Evolutionary conservation across 768 basidiomycete genomes (phyloP), one percentile per base, ranked within the genome.

Genomic region (Rhizopogon roseolus): DNA sequence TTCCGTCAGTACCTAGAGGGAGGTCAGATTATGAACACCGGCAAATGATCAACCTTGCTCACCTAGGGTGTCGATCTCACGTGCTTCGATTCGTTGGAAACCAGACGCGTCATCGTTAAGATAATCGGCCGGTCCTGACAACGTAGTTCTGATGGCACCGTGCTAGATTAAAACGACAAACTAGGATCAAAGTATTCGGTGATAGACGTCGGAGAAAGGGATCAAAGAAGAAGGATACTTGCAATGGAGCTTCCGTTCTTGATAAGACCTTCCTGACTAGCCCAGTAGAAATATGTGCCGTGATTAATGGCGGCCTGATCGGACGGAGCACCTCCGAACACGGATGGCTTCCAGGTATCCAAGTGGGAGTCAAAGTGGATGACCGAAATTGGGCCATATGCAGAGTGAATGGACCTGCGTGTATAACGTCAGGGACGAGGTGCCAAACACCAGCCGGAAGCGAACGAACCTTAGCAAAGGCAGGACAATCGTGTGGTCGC

Each of bases 231-330:
- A 63, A 38, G 56, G 68, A 79, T 61, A 88, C 87, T 88, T 88
- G 86, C 88, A 84, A 88, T 88, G 68, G 87, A 88, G 54, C 80
- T 79, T 57, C 86, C 87, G 55, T 89, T 87, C 61, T 76, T 77
- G 57, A 95, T 85, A 41, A 92, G 73, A 2, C 92, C 91, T 62
- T 92, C 89, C 60, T 86, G 80, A 55, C 83, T 84, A 0, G 93
- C 93, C 80, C 88, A 88, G 71, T 90, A 93, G 69, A 94, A 94
- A 73, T 93, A 93, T 3, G 89, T 91, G 11, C 91, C 92, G 55
- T 94, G 92, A 56, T 89, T 93, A 58, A 94, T 84, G 19, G 84
- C 82, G 0, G 86, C 87, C 54, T 85, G 84, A 1, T 77, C 75
- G 27, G 85, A 85, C 4, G 85, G 86, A 3, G 87, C 82, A 9